These are phyloP conservation scores for Melampsora larici-populina DNA, from an alignment of 1,284 basidiomycete species.

Conservation along the genomic window DNA sequence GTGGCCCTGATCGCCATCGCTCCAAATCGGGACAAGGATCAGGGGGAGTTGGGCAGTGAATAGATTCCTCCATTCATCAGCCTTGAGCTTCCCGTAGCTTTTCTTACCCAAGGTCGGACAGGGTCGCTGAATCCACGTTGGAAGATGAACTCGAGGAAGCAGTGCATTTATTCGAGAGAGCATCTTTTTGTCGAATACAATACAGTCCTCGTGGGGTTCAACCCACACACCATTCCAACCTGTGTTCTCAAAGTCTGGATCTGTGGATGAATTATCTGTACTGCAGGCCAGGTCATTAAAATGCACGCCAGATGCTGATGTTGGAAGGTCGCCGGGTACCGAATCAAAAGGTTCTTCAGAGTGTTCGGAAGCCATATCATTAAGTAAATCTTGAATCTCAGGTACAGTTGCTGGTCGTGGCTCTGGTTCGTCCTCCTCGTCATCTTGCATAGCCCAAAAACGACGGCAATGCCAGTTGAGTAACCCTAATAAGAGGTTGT, in stretches of 20 bases:
- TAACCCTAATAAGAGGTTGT: slow-evolving; percentile 18
- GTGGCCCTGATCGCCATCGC: not conserved
- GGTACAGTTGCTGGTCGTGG: not conserved
- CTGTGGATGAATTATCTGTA: not conserved
- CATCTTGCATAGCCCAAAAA: slow-evolving; percentile 34
- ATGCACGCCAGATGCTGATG: not conserved
- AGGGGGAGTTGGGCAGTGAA: slow-evolving; percentile 18
- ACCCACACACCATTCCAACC: slow-evolving; percentile 27
- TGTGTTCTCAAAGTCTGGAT: slow-evolving; percentile 17
- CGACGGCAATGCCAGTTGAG: slow-evolving; percentile 24
- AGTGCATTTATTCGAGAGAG: slow-evolving; percentile 12
- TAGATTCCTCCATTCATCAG: slow-evolving; percentile 30
- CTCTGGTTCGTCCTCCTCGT: not conserved
- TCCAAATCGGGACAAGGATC: slow-evolving; percentile 12
- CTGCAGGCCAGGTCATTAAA: slow-evolving; percentile 11
- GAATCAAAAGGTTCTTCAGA: not conserved
- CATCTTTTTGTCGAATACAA: slow-evolving; percentile 6
- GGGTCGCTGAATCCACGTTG: slow-evolving; percentile 17
- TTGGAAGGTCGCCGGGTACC: not conserved
- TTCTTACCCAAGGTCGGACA: slow-evolving; percentile 31
- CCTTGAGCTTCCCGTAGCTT: slow-evolving; percentile 22
- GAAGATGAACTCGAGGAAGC: not conserved
- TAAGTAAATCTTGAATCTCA: not conserved
- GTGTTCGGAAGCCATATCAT: not conserved
- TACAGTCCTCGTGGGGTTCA: not conserved